phyloP scores from a whole-genome alignment of 352 stramenopile genomes.

The Globisporangium canariense region DNA sequence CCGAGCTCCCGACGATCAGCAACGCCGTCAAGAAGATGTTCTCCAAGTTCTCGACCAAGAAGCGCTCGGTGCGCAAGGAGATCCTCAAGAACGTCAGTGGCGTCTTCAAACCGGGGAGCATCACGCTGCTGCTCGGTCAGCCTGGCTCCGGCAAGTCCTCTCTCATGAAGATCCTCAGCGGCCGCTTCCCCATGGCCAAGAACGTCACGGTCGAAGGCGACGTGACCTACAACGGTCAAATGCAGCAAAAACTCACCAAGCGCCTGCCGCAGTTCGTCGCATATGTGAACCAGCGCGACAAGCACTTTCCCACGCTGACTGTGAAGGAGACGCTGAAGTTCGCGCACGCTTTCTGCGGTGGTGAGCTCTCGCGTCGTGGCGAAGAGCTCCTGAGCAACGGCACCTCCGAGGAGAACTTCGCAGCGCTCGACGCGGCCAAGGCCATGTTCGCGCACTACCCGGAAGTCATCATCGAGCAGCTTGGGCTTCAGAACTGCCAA shows the following conservation, averaged over 20 bases:
- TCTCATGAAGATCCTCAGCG: constrained; percentile 34
- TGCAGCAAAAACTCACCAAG: constrained; percentile 24
- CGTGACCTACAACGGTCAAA: constrained; percentile 40
- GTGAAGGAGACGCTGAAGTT: constrained; percentile 52
- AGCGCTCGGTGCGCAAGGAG: constrained; percentile 12
- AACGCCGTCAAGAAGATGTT: constrained; percentile 11
- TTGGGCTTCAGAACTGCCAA: constrained; percentile 12
- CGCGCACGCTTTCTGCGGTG: constrained; percentile 44
- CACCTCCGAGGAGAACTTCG: constrained; percentile 30
- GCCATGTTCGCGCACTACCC: constrained; percentile 31
- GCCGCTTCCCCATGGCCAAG: constrained; percentile 29
- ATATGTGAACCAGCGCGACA: constrained; percentile 44
- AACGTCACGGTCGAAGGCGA: constrained; percentile 32
- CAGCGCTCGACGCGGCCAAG: constrained; percentile 19
- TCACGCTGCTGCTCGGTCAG: constrained; percentile 31
- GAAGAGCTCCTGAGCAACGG: constrained; percentile 33
- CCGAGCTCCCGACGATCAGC: constrained; percentile 19
- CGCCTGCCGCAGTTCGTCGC: constrained; percentile 39
- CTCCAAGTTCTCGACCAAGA: constrained; percentile 1
- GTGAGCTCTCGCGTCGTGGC: constrained; percentile 25
- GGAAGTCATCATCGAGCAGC: constrained; percentile 34
- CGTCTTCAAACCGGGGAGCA: constrained; percentile 29
- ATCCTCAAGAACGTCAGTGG: constrained; percentile 26
- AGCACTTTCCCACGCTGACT: constrained; percentile 44
- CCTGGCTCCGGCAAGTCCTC: constrained; percentile 18